Evolutionary conservation across 441 rosid species (phyloP).

Genomic region (Daphne laureola): DNA sequence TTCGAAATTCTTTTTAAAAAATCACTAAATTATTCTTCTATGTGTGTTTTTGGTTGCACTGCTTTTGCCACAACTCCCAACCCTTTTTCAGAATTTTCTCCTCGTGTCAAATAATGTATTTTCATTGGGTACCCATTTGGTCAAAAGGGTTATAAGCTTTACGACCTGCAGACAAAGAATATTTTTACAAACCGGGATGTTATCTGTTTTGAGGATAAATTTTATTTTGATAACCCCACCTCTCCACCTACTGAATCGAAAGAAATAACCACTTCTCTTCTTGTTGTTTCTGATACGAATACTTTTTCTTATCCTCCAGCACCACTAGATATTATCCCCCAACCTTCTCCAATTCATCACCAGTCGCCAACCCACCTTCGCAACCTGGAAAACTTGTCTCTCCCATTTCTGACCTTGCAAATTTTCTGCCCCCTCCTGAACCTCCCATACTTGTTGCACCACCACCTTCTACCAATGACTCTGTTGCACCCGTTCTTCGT

Average conservation of each 20-base stretch:
- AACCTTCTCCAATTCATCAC: too few species aligned
- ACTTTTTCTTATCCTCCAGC: too few species aligned
- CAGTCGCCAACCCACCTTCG: background rate
- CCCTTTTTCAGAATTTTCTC: background rate
- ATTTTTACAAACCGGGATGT: background rate
- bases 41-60: background rate
- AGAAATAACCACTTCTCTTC: background rate
- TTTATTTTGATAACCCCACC: background rate
- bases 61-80: background rate
- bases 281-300: too few species aligned
- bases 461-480: too few species aligned
- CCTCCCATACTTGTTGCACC: background rate
- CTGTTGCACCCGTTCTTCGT: too few species aligned
- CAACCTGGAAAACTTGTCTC: background rate
- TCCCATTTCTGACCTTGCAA: too few species aligned
- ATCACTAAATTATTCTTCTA: background rate
- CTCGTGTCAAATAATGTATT: background rate
- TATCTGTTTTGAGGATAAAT: background rate
- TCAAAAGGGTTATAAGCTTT: background rate
- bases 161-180: background rate
- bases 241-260: background rate
- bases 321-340: too few species aligned
- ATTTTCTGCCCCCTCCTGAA: too few species aligned
- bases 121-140: background rate
- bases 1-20: background rate